These are phyloP conservation scores for Thielaviopsis ethacetica DNA, from an alignment of 2,329 filamentous ascomycete genomes.

Conservation along the genomic window DNA sequence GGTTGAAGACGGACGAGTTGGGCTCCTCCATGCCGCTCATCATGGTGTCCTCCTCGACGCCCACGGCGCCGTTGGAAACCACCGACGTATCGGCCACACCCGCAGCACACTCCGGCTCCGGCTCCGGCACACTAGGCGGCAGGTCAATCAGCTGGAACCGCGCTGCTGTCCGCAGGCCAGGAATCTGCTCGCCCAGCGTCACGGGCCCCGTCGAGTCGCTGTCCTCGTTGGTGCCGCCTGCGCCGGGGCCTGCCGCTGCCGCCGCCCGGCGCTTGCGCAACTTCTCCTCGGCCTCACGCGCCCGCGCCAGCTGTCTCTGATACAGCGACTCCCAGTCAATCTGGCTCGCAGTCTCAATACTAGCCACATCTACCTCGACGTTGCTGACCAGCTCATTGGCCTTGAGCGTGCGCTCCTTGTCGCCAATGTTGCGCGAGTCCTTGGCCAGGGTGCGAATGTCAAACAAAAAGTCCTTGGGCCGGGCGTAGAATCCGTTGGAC, in stretches of 20 bases:
- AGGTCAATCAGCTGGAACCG: slow-evolving; percentile 33
- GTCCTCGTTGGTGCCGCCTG: slow-evolving; percentile 19
- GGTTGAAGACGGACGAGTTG: slow-evolving; percentile 19
- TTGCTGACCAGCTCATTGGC: slow-evolving; percentile 86
- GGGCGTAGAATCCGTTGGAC: slow-evolving; percentile 89
- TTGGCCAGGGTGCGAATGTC: slow-evolving; percentile 76
- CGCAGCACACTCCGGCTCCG: slow-evolving; percentile 21
- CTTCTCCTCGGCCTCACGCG: slow-evolving; percentile 41
- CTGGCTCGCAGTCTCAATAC: slow-evolving; percentile 50
- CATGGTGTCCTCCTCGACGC: slow-evolving; percentile 36
- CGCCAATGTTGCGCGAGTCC: slow-evolving; percentile 69
- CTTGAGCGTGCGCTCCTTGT: slow-evolving; percentile 67
- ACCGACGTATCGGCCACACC: slow-evolving; percentile 32
- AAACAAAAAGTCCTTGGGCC: slow-evolving; percentile 73
- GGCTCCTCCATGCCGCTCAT: slow-evolving; percentile 43
- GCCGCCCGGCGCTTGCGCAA: slow-evolving; percentile 38
- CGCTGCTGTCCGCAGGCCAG: slow-evolving; percentile 35
- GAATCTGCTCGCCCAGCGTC: slow-evolving; percentile 47
- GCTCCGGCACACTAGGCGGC: background rate
- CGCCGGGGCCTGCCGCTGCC: background rate
- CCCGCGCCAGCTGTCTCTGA: slow-evolving; percentile 51
- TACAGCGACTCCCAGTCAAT: slow-evolving; percentile 75
- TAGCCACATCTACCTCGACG: slow-evolving; percentile 80
- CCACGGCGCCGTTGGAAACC: slow-evolving; percentile 24
- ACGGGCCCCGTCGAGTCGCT: slow-evolving; percentile 40